Conservation (phyloP, 2,329 filamentous ascomycete species). For the Furcasterigmium furcatum region DNA sequence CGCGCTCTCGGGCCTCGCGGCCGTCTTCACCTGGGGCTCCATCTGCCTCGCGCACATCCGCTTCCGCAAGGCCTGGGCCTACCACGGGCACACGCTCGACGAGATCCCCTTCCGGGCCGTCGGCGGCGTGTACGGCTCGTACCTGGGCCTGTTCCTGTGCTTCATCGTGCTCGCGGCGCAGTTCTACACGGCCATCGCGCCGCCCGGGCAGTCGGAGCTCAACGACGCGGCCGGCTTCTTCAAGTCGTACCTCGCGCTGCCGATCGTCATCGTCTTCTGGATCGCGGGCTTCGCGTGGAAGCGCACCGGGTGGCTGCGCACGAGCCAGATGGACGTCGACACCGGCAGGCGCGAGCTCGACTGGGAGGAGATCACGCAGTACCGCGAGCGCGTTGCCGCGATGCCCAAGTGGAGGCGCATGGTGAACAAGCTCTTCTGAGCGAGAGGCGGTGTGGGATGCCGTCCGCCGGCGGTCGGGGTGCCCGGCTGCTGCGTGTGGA, state of each 20-base stretch:
- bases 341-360: slow-evolving; percentile 13
- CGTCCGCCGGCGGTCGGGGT: too few relatives aligned
- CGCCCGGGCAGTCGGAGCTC: slow-evolving; percentile 15
- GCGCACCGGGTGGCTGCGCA: slow-evolving; percentile 13
- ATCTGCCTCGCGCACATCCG: slow-evolving; percentile 68
- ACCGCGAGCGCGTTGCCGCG: slow-evolving; percentile 6
- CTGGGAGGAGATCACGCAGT: slow-evolving; percentile 12
- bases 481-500: too few relatives aligned
- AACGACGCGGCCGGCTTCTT: slow-evolving; percentile 11
- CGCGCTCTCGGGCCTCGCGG: slow-evolving; percentile 60
- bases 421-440: slow-evolving; percentile 8
- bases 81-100: slow-evolving; percentile 58
- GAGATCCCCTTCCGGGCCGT: slow-evolving; percentile 65
- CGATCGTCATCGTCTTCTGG: slow-evolving; percentile 11
- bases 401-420: slow-evolving; percentile 12
- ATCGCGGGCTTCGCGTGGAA: slow-evolving; percentile 12
- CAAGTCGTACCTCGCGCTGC: slow-evolving; percentile 10
- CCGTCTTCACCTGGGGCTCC: slow-evolving; percentile 67
- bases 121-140: slow-evolving; percentile 62
- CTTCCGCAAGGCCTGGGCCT: slow-evolving; percentile 62
- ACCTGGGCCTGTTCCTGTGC: slow-evolving; percentile 57
- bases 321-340: slow-evolving; percentile 13
- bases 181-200: slow-evolving; percentile 42
- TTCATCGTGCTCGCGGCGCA: slow-evolving; percentile 54
- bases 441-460: too few relatives aligned